These are phyloP conservation scores for Calonectria henricotiae DNA, from an alignment of 2,329 filamentous ascomycete genomes.

Conservation along the genomic window DNA sequence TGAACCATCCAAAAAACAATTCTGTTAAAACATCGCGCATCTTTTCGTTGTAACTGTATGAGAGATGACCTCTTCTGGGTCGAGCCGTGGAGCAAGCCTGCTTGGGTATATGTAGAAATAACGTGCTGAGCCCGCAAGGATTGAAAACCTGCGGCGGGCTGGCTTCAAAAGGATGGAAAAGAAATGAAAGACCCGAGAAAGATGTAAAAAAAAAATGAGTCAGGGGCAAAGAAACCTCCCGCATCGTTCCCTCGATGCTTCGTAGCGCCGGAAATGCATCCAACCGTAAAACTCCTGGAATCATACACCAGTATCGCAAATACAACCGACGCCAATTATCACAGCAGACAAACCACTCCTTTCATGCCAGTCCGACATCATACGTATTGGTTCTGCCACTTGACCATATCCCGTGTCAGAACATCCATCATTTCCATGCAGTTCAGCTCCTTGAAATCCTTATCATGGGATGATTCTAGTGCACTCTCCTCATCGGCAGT, in stretches of 20 bases:
- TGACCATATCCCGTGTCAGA: constrained; percentile 84
- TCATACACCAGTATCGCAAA: constrained; percentile 29
- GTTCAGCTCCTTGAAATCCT: constrained; percentile 82
- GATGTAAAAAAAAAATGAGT: constrained; percentile 32
- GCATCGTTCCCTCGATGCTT: constrained; percentile 47
- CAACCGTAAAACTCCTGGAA: constrained; percentile 45
- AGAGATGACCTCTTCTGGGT: constrained; percentile 21
- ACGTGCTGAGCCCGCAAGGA: constrained; percentile 30
- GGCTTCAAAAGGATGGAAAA: constrained; percentile 25
- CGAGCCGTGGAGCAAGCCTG: constrained; percentile 33
- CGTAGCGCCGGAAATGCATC: constrained; percentile 48
- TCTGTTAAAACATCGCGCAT: constrained; percentile 32
- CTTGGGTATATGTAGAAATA: constrained; percentile 35
- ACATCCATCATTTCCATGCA: constrained; percentile 94
- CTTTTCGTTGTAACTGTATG: constrained; percentile 33
- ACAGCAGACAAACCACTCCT: constrained; percentile 11
- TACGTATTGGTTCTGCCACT: constrained; percentile 85
- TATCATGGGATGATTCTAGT: constrained; percentile 52
- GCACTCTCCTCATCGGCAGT: constrained; percentile 49
- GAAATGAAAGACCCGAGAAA: constrained; percentile 33
- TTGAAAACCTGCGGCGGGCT: constrained; percentile 18
- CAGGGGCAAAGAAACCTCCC: constrained; percentile 30
- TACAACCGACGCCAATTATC: constrained; percentile 31
- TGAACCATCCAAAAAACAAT: constrained; percentile 18
- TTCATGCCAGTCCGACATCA: constrained; percentile 42